Evolutionary conservation across 2,329 filamentous ascomycete genomes (phyloP).

Genomic region (Penicillium occitanis): DNA sequence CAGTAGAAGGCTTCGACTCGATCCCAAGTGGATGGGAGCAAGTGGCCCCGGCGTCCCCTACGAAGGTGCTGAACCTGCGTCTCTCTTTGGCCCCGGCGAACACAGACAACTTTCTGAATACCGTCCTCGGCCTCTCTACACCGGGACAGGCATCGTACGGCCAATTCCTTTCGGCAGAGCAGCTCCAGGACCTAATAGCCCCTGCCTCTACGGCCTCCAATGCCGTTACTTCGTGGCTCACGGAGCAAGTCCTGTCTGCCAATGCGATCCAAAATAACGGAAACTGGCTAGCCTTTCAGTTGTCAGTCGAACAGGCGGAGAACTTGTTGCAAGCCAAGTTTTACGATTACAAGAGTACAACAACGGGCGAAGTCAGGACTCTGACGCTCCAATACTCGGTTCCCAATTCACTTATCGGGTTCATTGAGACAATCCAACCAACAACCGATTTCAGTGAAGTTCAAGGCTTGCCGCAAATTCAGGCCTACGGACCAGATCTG

Average conservation of each 20-base stretch:
- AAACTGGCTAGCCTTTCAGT: conserved; percentile 11
- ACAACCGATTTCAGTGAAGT: conserved; percentile 17
- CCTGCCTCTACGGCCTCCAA: conserved; percentile 5
- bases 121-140: conserved; percentile 4
- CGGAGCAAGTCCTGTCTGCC: neutral
- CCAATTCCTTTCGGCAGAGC: conserved; percentile 7
- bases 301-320: conserved; percentile 8
- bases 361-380: conserved; percentile 1
- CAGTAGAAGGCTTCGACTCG: conserved; percentile 3
- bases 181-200: conserved; percentile 13
- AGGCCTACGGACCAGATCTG: neutral
- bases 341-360: conserved; percentile 12
- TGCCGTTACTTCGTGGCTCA: conserved; percentile 16
- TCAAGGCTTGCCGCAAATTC: neutral
- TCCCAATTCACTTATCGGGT: conserved; percentile 10
- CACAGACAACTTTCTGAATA: neutral
- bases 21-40: conserved; percentile 19
- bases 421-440: conserved; percentile 18
- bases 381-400: conserved; percentile 10
- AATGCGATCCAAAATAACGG: neutral
- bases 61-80: conserved; percentile 11
- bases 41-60: conserved; percentile 4
- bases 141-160: conserved; percentile 15
- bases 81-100: neutral
- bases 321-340: conserved; percentile 16